phyloP scores from a whole-genome alignment of 306 rosid genomes.

The Acacia acuminata region DNA sequence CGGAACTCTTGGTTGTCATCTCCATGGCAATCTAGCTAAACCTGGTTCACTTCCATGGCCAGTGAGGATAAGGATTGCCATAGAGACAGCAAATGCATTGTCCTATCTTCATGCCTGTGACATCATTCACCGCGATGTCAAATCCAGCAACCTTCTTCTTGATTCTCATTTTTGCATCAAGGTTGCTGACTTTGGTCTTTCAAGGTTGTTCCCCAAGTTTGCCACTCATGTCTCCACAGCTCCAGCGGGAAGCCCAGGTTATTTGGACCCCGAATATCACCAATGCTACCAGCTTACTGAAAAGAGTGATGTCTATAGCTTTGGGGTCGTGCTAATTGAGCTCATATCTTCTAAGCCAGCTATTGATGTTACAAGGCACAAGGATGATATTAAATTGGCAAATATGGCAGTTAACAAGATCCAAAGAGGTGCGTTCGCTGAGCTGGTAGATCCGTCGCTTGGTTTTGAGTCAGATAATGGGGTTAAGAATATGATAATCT shows the following conservation, averaged over 20 bases:
- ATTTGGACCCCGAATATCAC: slow-evolving; percentile 75
- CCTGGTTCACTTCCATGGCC: slow-evolving; percentile 55
- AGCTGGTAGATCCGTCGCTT: slow-evolving; percentile 57
- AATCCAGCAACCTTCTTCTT: slow-evolving; percentile 73
- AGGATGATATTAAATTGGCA: slow-evolving; percentile 67
- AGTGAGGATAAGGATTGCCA: slow-evolving; percentile 60
- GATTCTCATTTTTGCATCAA: slow-evolving; percentile 53
- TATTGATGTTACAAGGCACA: slow-evolving; percentile 53
- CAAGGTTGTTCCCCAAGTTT: slow-evolving; percentile 58
- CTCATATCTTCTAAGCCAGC: slow-evolving; percentile 72
- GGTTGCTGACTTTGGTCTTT: slow-evolving; percentile 85
- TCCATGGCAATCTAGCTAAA: slow-evolving; percentile 55
- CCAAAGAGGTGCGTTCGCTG: slow-evolving; percentile 37
- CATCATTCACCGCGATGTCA: slow-evolving; percentile 73
- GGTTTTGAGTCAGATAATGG: slow-evolving; percentile 55
- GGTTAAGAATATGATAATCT: slow-evolving; percentile 47
- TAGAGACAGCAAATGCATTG: slow-evolving; percentile 68
- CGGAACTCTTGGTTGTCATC: slow-evolving; percentile 79
- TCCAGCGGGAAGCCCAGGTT: slow-evolving; percentile 85
- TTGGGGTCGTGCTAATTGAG: slow-evolving; percentile 74
- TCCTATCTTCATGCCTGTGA: slow-evolving; percentile 78
- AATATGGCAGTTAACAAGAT: slow-evolving; percentile 52
- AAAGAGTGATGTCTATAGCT: slow-evolving; percentile 83
- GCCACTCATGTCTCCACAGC: slow-evolving; percentile 73
- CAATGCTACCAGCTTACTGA: slow-evolving; percentile 61